Evolutionary conservation across 768 basidiomycete species (phyloP).

Genomic region (Mycena vitilis): DNA sequence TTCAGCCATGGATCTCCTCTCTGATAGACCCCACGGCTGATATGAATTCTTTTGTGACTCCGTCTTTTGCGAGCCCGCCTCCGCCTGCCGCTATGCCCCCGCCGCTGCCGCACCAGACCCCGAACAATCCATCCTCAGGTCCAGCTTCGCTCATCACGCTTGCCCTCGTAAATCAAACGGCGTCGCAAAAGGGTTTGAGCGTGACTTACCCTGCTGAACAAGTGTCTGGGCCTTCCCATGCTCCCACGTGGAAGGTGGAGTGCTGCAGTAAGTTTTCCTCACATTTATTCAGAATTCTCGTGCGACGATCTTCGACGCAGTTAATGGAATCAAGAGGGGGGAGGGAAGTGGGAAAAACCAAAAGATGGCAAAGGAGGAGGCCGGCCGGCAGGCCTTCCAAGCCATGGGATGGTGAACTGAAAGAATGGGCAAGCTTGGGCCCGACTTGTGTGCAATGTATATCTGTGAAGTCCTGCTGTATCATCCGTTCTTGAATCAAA

Average conservation of each 20-base stretch:
- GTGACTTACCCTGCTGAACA: constrained; percentile 63
- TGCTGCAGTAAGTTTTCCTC: constrained; percentile 59
- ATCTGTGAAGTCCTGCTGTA: background rate
- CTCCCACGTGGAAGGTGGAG: constrained; percentile 67
- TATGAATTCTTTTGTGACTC: constrained; percentile 35
- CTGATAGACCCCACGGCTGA: constrained; percentile 63
- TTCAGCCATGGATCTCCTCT: constrained; percentile 70
- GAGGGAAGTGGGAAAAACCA: constrained; percentile 66
- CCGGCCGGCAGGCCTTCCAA: constrained; percentile 67
- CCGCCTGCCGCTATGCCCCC: constrained; percentile 24
- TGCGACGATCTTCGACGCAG: constrained; percentile 44
- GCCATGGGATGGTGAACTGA: constrained; percentile 61
- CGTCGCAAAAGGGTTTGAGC: constrained; percentile 40
- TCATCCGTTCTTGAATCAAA: constrained; percentile 2
- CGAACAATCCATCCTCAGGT: constrained; percentile 49
- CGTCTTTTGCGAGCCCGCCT: constrained; percentile 33
- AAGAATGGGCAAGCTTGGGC: constrained; percentile 2
- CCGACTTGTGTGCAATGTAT: background rate
- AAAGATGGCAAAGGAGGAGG: constrained; percentile 76
- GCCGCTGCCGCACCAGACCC: constrained; percentile 15
- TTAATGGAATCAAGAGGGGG: constrained; percentile 63
- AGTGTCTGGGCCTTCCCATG: constrained; percentile 60
- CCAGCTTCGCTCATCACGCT: constrained; percentile 65
- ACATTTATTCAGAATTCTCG: background rate
- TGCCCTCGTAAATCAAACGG: constrained; percentile 35